Base-by-base conservation (phyloP, 2,329 filamentous ascomycete species). In the Aspergillus piperis region DNA sequence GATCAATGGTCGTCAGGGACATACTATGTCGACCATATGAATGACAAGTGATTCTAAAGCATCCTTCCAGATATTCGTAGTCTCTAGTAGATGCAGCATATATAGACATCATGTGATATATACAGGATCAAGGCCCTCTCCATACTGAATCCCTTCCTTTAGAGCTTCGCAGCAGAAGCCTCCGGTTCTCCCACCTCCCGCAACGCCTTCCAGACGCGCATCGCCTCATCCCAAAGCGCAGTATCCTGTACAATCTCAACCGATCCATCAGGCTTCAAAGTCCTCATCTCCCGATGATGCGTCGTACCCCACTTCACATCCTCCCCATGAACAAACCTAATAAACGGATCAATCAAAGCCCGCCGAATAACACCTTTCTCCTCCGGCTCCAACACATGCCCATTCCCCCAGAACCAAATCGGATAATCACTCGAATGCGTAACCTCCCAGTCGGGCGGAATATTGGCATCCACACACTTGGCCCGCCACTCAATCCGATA, bases 351-450 rank as follows among this genome's bases (percentile, higher is more conserved):
- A 38, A 74, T 66, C 54, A 77, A 59, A 1, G 69, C 73, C 8
- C 49, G 25, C 11, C 64, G 68, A 0, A 82, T 70, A 17, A 81
- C 59, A 5, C 53, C 52, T 67, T 83, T 82, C 69, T 86, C 84
- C 8, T 69, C 64, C 0, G 68, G 68, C 6, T 70, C 75, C 54
- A 86, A 59, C 0, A 66, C 60, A 4, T 71, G 72, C 1, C 80
- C 81, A 63, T 81, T 78, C 0, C 84, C 84, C 78, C 80, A 86
- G 59, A 85, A 83, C 84, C 84, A 86, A 30, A 86, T 79, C 5
- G 77, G 72, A 66, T 81, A 76, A 62, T 86, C 84, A 0, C 81
- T 81, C 0, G 77, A 77, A 66, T 86, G 84, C 15, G 83, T 86
- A 2, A 83, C 83, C 2, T 81, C 82, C 79, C 81, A 86, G 42